A percentile compares a stretch with the other conserved stretches of the same genome.
phyloP scores from a whole-genome alignment of 768 basidiomycete genomes.

The Dioszegia hungarica region DNA sequence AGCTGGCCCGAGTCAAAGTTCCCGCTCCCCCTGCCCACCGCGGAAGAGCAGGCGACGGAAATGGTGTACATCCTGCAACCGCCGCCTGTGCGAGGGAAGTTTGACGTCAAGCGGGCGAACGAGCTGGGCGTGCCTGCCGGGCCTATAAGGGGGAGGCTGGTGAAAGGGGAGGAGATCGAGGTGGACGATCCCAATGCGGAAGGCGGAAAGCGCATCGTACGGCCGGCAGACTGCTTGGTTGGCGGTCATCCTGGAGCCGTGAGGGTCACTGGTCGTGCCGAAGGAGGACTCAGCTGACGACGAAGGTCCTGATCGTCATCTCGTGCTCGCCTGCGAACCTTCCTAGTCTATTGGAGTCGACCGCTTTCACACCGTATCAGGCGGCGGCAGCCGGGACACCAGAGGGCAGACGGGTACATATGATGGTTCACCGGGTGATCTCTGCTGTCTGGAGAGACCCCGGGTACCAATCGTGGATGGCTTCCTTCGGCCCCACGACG shows the following conservation, averaged over 20 bases:
- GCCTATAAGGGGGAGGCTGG: conserved; percentile 58
- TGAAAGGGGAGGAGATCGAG: conserved; percentile 62
- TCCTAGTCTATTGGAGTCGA: conserved; percentile 11
- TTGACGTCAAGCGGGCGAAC: conserved; percentile 63
- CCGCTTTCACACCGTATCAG: conserved; percentile 20
- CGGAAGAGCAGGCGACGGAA: conserved; percentile 25
- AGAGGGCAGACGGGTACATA: conserved; percentile 10
- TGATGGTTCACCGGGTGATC: conserved; percentile 66
- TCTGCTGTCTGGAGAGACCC: conserved; percentile 64
- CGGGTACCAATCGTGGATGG: conserved; percentile 69
- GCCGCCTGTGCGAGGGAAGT: conserved; percentile 59
- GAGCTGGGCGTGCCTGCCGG: conserved; percentile 63
- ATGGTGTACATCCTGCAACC: conserved; percentile 50
- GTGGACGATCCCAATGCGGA: conserved; percentile 30
- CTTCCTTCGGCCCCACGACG: conserved; percentile 58
- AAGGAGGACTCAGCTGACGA: background rate
- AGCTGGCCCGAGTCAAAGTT: conserved; percentile 10
- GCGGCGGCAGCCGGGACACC: conserved; percentile 15
- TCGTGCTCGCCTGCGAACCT: conserved; percentile 59
- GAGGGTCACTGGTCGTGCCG: conserved; percentile 7
- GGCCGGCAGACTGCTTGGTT: conserved; percentile 41
- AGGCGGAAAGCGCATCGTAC: conserved; percentile 35
- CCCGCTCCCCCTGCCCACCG: conserved; percentile 19
- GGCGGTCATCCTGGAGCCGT: conserved; percentile 42
- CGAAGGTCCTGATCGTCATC: conserved; percentile 55